Conservation (phyloP, 139 green algal species). For the Picochlorum sp. region DNA sequence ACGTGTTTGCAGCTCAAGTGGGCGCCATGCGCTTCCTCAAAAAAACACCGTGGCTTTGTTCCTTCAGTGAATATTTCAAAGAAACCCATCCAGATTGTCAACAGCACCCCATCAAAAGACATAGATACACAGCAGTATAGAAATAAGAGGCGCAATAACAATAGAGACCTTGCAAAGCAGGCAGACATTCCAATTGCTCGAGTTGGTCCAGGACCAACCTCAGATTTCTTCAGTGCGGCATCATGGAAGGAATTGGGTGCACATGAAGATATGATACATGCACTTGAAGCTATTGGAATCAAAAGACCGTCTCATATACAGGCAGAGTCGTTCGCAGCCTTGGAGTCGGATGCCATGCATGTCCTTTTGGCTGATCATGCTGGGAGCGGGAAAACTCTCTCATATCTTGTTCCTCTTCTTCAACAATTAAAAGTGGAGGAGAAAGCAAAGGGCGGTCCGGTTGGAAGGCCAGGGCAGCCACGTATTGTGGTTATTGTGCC, state of each 20-base stretch:
- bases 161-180: neutral
- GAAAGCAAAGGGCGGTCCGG: slow-evolving; percentile 13
- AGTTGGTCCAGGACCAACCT: slow-evolving; percentile 4
- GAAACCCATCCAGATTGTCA: neutral
- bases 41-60: no score
- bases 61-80: neutral
- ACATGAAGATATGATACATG: slow-evolving; percentile 31
- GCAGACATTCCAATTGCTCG: slow-evolving; percentile 21
- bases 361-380: slow-evolving; percentile 73
- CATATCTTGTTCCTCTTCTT: slow-evolving; percentile 76
- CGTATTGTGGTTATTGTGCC: slow-evolving; percentile 52
- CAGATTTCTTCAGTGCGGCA: slow-evolving; percentile 45
- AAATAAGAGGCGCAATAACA: slow-evolving; percentile 1
- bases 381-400: slow-evolving; percentile 85
- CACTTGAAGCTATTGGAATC: slow-evolving; percentile 49
- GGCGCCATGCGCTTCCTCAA: no score
- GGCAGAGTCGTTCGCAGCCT: slow-evolving; percentile 27
- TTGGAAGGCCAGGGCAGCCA: slow-evolving; percentile 22
- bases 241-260: slow-evolving; percentile 37
- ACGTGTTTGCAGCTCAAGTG: no score
- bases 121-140: neutral
- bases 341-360: slow-evolving; percentile 11
- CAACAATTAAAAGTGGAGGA: slow-evolving; percentile 51
- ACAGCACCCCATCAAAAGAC: neutral
- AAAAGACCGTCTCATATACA: slow-evolving; percentile 65